Percentiles rank a stretch among this genome's conserved stretches.
These are phyloP conservation scores for Strobilomyces dryophilus DNA, from an alignment of 768 basidiomycete genomes.

Conservation along the genomic window DNA sequence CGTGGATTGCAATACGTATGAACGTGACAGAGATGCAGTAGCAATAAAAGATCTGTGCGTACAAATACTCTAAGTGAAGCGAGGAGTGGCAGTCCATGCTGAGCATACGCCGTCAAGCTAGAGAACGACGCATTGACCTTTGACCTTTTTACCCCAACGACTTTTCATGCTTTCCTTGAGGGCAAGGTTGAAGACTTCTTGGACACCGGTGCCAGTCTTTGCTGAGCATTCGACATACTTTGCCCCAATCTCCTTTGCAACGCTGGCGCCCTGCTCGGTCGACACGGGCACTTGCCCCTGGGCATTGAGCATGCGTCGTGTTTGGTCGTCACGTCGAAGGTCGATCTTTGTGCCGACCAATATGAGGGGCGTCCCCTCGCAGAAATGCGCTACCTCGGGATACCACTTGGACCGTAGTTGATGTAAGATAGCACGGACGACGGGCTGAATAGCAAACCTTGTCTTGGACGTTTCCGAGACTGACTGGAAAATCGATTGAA, in stretches of 20 bases:
- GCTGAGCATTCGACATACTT: slow-evolving; percentile 93
- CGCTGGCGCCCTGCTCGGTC: slow-evolving; percentile 73
- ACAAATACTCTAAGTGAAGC: slow-evolving; percentile 25
- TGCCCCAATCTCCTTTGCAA: slow-evolving; percentile 92
- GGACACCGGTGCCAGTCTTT: slow-evolving; percentile 85
- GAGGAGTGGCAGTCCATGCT: slow-evolving; percentile 4
- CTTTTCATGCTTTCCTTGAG: slow-evolving; percentile 85
- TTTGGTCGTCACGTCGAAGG: slow-evolving; percentile 80
- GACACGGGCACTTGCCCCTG: slow-evolving; percentile 84
- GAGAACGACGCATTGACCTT: slow-evolving; percentile 66
- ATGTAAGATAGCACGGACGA: slow-evolving; percentile 1
- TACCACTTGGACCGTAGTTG: slow-evolving; percentile 61
- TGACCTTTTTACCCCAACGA: slow-evolving; percentile 69
- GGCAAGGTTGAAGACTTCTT: slow-evolving; percentile 88
- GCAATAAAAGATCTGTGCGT: slow-evolving; percentile 27
- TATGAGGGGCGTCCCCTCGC: slow-evolving; percentile 83
- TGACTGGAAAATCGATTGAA: slow-evolving; percentile 89
- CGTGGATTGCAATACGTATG: slow-evolving; percentile 5
- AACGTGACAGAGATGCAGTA: slow-evolving; percentile 17
- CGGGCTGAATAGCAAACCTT: slow-evolving; percentile 49
- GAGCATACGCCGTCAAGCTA: slow-evolving; percentile 15
- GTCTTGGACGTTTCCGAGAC: slow-evolving; percentile 86
- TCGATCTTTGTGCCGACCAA: slow-evolving; percentile 95
- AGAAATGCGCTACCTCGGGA: slow-evolving; percentile 90
- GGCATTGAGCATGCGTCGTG: slow-evolving; percentile 82